A percentile compares a stretch with the other conserved stretches of the same genome.
Evolutionary conservation across 257 asterid species (phyloP).

Genomic region (Fraxinus cuspidata): DNA sequence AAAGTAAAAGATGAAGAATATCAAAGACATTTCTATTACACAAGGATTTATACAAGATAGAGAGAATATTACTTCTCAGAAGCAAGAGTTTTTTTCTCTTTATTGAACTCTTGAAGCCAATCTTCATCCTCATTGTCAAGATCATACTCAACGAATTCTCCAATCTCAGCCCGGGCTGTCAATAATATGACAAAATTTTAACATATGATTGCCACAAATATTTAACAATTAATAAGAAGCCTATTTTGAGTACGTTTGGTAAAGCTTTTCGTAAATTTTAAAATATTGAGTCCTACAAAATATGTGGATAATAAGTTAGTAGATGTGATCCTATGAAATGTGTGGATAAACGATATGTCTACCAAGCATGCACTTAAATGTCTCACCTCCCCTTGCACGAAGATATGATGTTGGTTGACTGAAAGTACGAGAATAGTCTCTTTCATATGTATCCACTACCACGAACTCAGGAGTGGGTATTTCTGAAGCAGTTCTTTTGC

Average conservation of each 20-base stretch:
- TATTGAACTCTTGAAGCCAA: conserved; percentile 87
- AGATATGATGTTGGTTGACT: conserved; percentile 83
- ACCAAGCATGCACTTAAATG: neutral
- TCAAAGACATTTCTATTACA: conserved; percentile 12
- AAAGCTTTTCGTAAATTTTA: too few species aligned
- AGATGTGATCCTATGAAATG: too few species aligned
- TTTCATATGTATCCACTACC: conserved; percentile 90
- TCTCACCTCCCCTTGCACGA: conserved; percentile 94
- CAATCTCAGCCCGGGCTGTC: conserved; percentile 94
- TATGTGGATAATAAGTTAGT: too few species aligned
- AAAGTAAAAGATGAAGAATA: conserved; percentile 5
- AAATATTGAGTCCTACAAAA: too few species aligned
- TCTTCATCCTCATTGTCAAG: conserved; percentile 99
- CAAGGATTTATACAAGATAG: conserved; percentile 23
- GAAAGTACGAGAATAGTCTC: conserved; percentile 93
- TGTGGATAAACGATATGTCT: too few species aligned
- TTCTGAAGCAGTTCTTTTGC: conserved; percentile 76
- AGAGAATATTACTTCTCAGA: conserved; percentile 67
- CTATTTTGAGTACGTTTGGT: neutral
- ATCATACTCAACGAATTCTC: conserved; percentile 98
- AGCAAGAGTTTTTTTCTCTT: conserved; percentile 64
- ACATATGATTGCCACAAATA: conserved; percentile 13
- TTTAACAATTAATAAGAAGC: conserved; percentile 19
- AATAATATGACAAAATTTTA: conserved; percentile 28
- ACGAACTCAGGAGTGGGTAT: conserved; percentile 95